Conservation (phyloP, 116 monocot species). For the Iris pallida region DNA sequence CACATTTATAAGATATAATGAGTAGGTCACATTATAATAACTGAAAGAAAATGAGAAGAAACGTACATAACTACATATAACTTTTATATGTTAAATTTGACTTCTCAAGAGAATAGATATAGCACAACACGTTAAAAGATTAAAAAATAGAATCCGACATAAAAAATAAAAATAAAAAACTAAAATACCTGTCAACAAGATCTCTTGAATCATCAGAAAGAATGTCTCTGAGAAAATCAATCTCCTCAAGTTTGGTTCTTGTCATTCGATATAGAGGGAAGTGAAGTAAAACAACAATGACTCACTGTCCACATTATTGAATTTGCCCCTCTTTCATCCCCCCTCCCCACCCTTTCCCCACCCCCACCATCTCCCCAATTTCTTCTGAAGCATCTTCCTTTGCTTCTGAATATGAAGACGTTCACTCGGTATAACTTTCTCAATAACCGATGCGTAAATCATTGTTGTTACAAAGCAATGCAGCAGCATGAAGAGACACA, state of each 20-base stretch:
- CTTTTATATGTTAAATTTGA: too few relatives aligned
- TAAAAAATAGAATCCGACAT: too few relatives aligned
- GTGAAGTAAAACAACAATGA: slow-evolving; percentile 60
- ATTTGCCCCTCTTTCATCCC: neutral
- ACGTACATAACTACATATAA: too few relatives aligned
- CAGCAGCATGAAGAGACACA: slow-evolving; percentile 46
- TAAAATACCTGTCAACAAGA: slow-evolving; percentile 2
- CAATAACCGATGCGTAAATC: slow-evolving; percentile 46
- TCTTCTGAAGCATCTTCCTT: neutral
- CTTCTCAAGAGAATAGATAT: too few relatives aligned
- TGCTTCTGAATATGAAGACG: slow-evolving; percentile 26
- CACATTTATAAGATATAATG: too few relatives aligned
- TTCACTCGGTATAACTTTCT: slow-evolving; percentile 58
- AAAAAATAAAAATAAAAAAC: too few relatives aligned
- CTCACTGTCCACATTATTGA: slow-evolving; percentile 20
- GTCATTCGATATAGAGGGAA: slow-evolving; percentile 34
- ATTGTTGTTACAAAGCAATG: slow-evolving; percentile 51
- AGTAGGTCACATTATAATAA: too few relatives aligned
- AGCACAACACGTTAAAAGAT: too few relatives aligned
- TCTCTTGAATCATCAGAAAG: neutral
- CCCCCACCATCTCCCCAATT: too few relatives aligned
- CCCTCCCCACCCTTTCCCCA: too few relatives aligned
- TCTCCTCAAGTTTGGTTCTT: neutral
- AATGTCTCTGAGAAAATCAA: slow-evolving; percentile 1
- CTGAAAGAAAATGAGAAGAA: too few relatives aligned